Evolutionary conservation across 2,329 filamentous ascomycete genomes (phyloP).

Genomic region (Clarireedia hainanense): DNA sequence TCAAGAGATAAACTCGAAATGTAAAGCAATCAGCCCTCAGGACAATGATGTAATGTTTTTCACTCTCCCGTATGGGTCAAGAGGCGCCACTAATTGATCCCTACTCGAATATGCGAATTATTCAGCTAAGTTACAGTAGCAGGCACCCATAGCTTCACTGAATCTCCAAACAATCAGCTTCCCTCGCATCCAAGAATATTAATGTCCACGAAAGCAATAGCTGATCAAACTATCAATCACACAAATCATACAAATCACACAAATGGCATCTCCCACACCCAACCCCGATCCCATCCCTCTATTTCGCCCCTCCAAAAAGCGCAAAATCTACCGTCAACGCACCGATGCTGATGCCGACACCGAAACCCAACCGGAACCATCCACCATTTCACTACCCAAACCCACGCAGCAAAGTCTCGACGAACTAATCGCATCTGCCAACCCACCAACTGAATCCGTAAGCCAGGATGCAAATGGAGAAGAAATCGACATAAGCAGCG

Average conservation of each 20-base stretch:
- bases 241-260: background rate
- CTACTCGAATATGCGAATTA: too few species aligned
- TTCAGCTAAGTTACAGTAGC: too few species aligned
- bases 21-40: too few species aligned
- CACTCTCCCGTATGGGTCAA: too few species aligned
- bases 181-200: too few species aligned
- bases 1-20: too few species aligned
- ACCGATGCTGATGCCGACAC: conserved; percentile 22
- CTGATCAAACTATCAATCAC: too few species aligned
- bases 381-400: conserved; percentile 8
- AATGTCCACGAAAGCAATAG: too few species aligned
- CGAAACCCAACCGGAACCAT: conserved; percentile 4
- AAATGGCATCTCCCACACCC: conserved; percentile 6
- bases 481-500: conserved; percentile 37
- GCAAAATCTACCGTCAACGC: conserved; percentile 51
- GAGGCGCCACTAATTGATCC: too few species aligned
- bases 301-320: conserved; percentile 52
- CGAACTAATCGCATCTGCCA: conserved; percentile 21
- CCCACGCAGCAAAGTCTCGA: conserved; percentile 22
- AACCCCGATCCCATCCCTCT: conserved; percentile 9
- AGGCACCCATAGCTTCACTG: too few species aligned
- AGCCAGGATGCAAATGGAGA: conserved; percentile 23
- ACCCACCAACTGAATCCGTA: conserved; percentile 4
- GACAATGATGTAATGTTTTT: too few species aligned
- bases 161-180: too few species aligned